A percentile compares a stretch with the other conserved stretches of the same genome.
These are phyloP conservation scores for Gracilaria caudata DNA, from an alignment of 23 red algal species.

Conservation along the genomic window DNA sequence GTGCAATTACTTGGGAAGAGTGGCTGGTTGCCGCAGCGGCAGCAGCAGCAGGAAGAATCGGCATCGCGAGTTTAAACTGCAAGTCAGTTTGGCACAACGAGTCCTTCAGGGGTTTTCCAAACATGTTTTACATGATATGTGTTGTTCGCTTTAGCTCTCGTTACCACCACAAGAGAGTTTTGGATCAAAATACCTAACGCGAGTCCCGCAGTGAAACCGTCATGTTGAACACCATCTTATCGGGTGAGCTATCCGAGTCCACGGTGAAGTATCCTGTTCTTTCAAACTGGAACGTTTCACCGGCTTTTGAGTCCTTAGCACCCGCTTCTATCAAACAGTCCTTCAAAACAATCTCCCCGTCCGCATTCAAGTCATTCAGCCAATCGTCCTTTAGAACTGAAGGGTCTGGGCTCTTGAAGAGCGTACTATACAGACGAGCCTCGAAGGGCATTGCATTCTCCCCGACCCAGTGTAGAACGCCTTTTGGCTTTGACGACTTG, in stretches of 20 bases:
- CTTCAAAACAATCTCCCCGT: slow-evolving; percentile 74
- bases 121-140: too few species aligned
- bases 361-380: slow-evolving; percentile 79
- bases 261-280: slow-evolving; percentile 88
- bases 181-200: slow-evolving; percentile 10
- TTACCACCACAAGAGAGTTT: too few species aligned
- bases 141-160: too few species aligned
- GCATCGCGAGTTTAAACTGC: too few species aligned
- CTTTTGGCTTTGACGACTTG: slow-evolving; percentile 80
- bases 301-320: slow-evolving; percentile 23
- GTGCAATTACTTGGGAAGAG: slow-evolving; percentile 52
- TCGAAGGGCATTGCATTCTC: slow-evolving; percentile 59
- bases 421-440: slow-evolving; percentile 78
- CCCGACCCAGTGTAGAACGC: slow-evolving; percentile 96
- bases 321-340: slow-evolving; percentile 70
- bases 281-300: slow-evolving; percentile 95
- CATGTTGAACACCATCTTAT: slow-evolving; percentile 68
- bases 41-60: too few species aligned
- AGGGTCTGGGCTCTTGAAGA: slow-evolving; percentile 88
- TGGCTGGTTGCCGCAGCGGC: slow-evolving; percentile 35
- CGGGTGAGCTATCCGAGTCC: slow-evolving; percentile 60
- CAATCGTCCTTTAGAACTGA: slow-evolving; percentile 71
- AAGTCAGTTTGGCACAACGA: too few species aligned
- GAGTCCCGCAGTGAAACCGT: slow-evolving; percentile 74
- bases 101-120: too few species aligned